Evolutionary conservation across 345 rosid genomes (phyloP), one percentile per base, ranked within the genome.

Genomic region (Lepidium sativum): DNA sequence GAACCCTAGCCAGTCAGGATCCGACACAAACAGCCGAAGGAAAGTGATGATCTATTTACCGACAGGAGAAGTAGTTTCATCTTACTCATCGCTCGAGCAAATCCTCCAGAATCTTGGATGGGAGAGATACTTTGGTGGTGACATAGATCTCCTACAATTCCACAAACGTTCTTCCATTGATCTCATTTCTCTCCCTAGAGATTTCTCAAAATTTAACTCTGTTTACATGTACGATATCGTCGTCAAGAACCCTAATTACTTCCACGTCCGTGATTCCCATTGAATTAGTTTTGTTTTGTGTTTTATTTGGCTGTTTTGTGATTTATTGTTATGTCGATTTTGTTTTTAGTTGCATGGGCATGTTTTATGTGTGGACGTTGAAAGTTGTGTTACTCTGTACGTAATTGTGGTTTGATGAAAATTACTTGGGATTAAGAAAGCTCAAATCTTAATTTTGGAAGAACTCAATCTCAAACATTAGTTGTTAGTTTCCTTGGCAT

Each of bases 201-300:
- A 89, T 20, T 87, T 89, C 77, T 68, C 75, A 74, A 89, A 60
- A 78, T 89, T 89, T 71, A 85, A 51, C 68, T 83, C 91, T 8
- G 80, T 89, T 68, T 52, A 87, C 79, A 86, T 89, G 97, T 87
- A 79, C 51, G 97, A 87, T 64, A 82, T 89, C 18, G 97, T 89
- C 49, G 62, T 89, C 18, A 89, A 89, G 81, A 77, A 87, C 74
- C 95, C 88, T 34, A 81, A 80, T 60, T 38, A 80, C 65, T 89
- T 89, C 77, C 85, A 76, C 23, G 97, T 87, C 60, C 73, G 85
- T 0, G 89, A 89, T 40, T 63, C 63, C 32, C 23, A 55, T 63
- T 71, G 47, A 71, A 54, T 56, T 20, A 1, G 21, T 20, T 23
- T 23, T 42, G 8, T 12, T 34, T 27, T 17, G 2, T 35, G 21